phyloP scores from a whole-genome alignment of 2,329 filamentous ascomycete genomes.

The Helotiales sp. region DNA sequence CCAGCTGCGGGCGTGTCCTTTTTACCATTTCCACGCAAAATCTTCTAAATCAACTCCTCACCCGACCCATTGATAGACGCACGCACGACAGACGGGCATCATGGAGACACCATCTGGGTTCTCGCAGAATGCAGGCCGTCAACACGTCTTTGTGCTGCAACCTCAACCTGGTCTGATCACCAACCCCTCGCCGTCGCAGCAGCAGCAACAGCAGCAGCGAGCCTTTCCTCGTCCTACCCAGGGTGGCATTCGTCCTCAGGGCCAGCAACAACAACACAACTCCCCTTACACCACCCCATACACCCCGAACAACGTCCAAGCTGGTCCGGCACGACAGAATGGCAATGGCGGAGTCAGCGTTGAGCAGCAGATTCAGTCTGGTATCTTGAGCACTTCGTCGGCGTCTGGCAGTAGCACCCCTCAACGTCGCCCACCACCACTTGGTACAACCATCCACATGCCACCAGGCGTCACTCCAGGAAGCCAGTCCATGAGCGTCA shows the following conservation, averaged over 20 bases:
- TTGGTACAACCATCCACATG: constrained; percentile 35
- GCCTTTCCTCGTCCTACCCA: constrained; percentile 26
- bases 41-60: background rate
- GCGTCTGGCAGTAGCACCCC: constrained; percentile 29
- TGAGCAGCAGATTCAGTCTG: constrained; percentile 37
- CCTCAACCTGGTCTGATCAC: constrained; percentile 25
- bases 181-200: constrained; percentile 29
- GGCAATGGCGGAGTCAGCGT: constrained; percentile 29
- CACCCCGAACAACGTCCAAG: constrained; percentile 27
- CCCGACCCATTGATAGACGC: background rate
- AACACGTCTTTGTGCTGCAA: constrained; percentile 30
- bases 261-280: constrained; percentile 26
- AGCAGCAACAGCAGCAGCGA: constrained; percentile 20
- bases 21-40: background rate
- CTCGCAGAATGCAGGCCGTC: constrained; percentile 17
- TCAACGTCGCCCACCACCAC: constrained; percentile 33
- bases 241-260: constrained; percentile 28
- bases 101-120: constrained; percentile 30
- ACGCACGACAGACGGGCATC: constrained; percentile 28
- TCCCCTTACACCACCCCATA: constrained; percentile 34
- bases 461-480: constrained; percentile 28
- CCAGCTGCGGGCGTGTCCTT: too few species aligned
- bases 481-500: constrained; percentile 32
- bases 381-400: constrained; percentile 31
- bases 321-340: constrained; percentile 27